phyloP scores from a whole-genome alignment of 306 rosid genomes.

The Arachis stenosperma region DNA sequence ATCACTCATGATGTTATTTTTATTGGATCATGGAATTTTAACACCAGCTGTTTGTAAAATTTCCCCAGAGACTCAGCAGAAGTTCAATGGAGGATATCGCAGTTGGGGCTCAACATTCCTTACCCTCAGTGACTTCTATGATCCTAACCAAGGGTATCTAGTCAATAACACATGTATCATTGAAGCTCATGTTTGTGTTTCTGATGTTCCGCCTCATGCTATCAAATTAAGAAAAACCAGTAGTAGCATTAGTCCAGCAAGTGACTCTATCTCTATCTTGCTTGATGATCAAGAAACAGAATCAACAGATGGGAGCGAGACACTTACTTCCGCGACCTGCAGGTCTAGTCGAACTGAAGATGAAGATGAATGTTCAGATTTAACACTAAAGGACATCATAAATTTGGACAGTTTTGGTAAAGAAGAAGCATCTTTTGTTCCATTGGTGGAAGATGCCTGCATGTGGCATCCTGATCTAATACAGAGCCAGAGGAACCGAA shows the following conservation, averaged over 20 bases:
- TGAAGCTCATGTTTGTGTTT: slow-evolving; percentile 73
- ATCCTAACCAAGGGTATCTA: slow-evolving; percentile 70
- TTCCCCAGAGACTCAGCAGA: slow-evolving; percentile 71
- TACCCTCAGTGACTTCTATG: slow-evolving; percentile 68
- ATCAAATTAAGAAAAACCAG: not conserved
- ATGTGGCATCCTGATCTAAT: slow-evolving; percentile 42
- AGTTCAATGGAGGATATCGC: slow-evolving; percentile 80
- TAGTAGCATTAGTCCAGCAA: not conserved
- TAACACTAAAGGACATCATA: slow-evolving; percentile 41
- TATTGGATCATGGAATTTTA: not conserved
- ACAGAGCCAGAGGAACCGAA: slow-evolving; percentile 32
- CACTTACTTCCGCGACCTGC: slow-evolving; percentile 2
- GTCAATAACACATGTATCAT: slow-evolving; percentile 65
- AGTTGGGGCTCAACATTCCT: slow-evolving; percentile 85
- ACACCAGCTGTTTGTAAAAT: not conserved
- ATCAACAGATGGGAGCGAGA: slow-evolving; percentile 23
- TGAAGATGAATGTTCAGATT: slow-evolving; percentile 30
- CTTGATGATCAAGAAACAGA: slow-evolving; percentile 35
- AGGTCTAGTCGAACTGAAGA: slow-evolving; percentile 26
- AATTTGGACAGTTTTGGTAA: slow-evolving; percentile 30
- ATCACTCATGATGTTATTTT: too few relatives aligned
- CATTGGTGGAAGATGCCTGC: slow-evolving; percentile 45
- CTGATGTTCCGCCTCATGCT: slow-evolving; percentile 4
- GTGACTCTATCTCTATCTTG: not conserved
- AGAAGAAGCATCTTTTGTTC: slow-evolving; percentile 36